A percentile compares a stretch with the other conserved stretches of the same genome.
phyloP scores from a whole-genome alignment of 306 rosid species.

The Prunus padus region DNA sequence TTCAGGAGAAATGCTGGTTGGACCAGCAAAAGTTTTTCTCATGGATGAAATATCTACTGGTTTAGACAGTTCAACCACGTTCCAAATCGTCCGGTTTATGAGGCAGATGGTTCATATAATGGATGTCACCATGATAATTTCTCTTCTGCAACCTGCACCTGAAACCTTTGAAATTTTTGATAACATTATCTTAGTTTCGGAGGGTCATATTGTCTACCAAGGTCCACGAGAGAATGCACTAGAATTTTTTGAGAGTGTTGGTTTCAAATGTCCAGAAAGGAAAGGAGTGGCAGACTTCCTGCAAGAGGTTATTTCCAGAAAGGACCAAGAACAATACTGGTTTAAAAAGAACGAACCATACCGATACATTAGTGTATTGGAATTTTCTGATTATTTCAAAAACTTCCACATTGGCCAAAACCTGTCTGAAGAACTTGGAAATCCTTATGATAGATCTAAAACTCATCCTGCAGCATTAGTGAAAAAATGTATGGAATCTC shows the following conservation, averaged over 20 bases:
- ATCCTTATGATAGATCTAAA: conserved; percentile 42
- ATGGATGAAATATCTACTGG: conserved; percentile 23
- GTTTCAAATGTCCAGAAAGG: conserved; percentile 19
- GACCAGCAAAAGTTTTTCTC: conserved; percentile 3
- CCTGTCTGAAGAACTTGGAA: conserved; percentile 31
- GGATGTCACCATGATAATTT: conserved; percentile 8
- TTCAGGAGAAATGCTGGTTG: conserved; percentile 19
- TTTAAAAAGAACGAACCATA: conserved; percentile 44
- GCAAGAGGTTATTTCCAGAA: conserved; percentile 48
- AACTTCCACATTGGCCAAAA: conserved; percentile 46
- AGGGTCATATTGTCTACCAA: conserved; percentile 17
- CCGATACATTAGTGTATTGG: conserved; percentile 34
- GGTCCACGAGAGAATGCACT: conserved; percentile 18
- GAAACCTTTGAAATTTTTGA: conserved; percentile 14
- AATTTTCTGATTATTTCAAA: conserved; percentile 44
- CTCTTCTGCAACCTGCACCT: conserved; percentile 18
- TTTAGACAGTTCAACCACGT: conserved; percentile 13
- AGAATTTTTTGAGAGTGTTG: conserved; percentile 9
- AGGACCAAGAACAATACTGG: conserved; percentile 73
- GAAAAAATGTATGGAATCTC: conserved; percentile 47
- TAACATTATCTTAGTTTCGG: conserved; percentile 14
- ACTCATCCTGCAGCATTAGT: conserved; percentile 57
- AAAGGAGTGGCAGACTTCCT: conserved; percentile 22
- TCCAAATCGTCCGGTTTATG: conserved; percentile 6
- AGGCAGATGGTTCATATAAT: conserved; percentile 13